A percentile compares a stretch with the other conserved stretches of the same genome.
These are phyloP conservation scores for Teratosphaeria zuluensis DNA, from an alignment of 2,329 filamentous ascomycete genomes.

Conservation along the genomic window DNA sequence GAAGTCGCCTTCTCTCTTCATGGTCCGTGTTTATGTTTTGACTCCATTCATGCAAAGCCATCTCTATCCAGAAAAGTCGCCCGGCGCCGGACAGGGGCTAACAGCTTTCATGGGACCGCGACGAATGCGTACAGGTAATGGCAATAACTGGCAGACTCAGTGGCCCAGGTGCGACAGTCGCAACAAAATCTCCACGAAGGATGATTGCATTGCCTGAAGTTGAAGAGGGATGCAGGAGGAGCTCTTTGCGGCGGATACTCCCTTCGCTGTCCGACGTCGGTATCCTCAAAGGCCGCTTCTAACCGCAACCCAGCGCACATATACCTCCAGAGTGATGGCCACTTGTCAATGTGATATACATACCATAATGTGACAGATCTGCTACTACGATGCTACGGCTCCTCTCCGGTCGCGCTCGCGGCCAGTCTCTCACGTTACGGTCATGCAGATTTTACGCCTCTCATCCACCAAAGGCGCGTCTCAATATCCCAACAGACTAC, in stretches of 20 bases:
- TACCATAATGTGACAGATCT: not conserved
- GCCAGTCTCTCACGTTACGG: not conserved
- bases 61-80: not conserved
- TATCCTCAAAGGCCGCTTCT: not conserved
- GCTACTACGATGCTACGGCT: not conserved
- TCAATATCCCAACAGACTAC: constrained; percentile 87
- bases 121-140: not conserved
- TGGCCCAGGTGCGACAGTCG: too few species aligned
- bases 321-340: not conserved
- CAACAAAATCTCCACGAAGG: too few species aligned
- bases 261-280: not conserved
- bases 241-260: too few species aligned
- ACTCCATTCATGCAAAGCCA: not conserved
- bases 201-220: too few species aligned
- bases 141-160: too few species aligned
- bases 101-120: not conserved
- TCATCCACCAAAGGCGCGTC: constrained; percentile 42
- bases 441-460: constrained; percentile 35
- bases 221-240: too few species aligned
- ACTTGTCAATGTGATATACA: not conserved
- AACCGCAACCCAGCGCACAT: not conserved
- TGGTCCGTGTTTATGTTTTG: not conserved
- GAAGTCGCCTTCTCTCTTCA: not conserved
- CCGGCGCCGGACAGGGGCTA: not conserved
- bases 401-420: not conserved